A percentile compares a stretch with the other conserved stretches of the same genome.
phyloP scores from a whole-genome alignment of 306 rosid species.

The Argentina anserina region DNA sequence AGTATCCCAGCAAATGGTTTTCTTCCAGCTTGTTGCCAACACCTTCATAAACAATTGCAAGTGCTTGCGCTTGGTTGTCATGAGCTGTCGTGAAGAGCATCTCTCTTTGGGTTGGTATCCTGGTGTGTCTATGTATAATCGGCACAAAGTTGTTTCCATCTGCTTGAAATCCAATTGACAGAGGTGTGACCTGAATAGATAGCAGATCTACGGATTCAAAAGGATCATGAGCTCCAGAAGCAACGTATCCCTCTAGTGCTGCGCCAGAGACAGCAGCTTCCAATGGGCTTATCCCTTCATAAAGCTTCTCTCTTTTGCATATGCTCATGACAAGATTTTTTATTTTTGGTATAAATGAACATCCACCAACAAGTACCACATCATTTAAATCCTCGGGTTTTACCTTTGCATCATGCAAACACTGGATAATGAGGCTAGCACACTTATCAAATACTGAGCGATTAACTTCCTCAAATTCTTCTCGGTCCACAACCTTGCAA shows the following conservation, averaged over 20 bases:
- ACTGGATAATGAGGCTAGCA: constrained; percentile 52
- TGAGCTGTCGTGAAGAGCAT: constrained; percentile 57
- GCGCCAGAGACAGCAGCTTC: constrained; percentile 90
- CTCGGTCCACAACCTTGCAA: constrained; percentile 42
- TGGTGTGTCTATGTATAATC: constrained; percentile 66
- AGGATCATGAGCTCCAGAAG: constrained; percentile 74
- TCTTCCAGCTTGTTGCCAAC: constrained; percentile 54
- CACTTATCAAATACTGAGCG: constrained; percentile 59
- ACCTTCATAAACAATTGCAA: constrained; percentile 76
- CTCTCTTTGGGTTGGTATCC: constrained; percentile 74
- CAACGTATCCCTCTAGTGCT: constrained; percentile 82
- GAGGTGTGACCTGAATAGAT: constrained; percentile 76
- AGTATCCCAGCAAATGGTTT: constrained; percentile 72
- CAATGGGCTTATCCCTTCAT: constrained; percentile 59
- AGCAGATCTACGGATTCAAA: constrained; percentile 72
- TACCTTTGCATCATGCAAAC: constrained; percentile 69
- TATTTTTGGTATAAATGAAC: constrained; percentile 73
- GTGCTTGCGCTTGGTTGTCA: constrained; percentile 72
- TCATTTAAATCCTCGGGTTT: constrained; percentile 55
- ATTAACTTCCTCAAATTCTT: constrained; percentile 78
- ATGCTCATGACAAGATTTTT: constrained; percentile 38
- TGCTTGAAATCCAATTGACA: constrained; percentile 73
- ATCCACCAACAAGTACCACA: constrained; percentile 73
- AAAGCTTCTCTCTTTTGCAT: constrained; percentile 42
- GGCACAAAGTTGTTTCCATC: constrained; percentile 60